Evolutionary conservation across 2,329 filamentous ascomycete genomes (phyloP).

Genomic region (Aspergillus japonicus): DNA sequence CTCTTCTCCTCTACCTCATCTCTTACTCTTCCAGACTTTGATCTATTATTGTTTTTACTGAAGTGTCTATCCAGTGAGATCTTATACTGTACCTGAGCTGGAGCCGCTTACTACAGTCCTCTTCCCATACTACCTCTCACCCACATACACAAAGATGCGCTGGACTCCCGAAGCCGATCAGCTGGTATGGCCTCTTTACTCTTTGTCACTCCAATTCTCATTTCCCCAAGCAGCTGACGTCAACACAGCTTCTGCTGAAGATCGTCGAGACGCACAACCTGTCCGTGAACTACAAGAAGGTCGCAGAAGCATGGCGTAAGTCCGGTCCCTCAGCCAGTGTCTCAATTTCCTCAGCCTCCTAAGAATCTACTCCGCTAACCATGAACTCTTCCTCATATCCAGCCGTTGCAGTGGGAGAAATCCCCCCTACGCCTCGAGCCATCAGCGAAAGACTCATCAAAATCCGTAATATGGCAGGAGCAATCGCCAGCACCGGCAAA

Average conservation of each 20-base stretch:
- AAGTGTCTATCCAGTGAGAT: no score
- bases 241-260: conserved; percentile 38
- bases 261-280: conserved; percentile 42
- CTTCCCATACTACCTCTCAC: not conserved
- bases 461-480: conserved; percentile 30
- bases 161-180: conserved; percentile 41
- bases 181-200: conserved; percentile 25
- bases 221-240: not conserved
- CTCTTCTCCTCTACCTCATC: not conserved
- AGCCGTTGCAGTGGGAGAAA: conserved; percentile 18
- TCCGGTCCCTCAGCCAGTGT: not conserved
- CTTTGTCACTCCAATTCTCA: not conserved
- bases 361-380: not conserved
- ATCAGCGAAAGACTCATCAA: conserved; percentile 40
- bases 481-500: conserved; percentile 21
- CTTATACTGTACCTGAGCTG: no score
- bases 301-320: conserved; percentile 43
- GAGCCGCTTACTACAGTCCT: not conserved
- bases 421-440: conserved; percentile 39
- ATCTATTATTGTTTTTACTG: no score
- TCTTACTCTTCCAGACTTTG: not conserved
- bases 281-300: conserved; percentile 32
- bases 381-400: not conserved
- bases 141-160: conserved; percentile 27
- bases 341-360: no score